Evolutionary conservation across 768 basidiomycete species (phyloP), one percentile per base, ranked within the genome.

Genomic region (Lentinula sp.): DNA sequence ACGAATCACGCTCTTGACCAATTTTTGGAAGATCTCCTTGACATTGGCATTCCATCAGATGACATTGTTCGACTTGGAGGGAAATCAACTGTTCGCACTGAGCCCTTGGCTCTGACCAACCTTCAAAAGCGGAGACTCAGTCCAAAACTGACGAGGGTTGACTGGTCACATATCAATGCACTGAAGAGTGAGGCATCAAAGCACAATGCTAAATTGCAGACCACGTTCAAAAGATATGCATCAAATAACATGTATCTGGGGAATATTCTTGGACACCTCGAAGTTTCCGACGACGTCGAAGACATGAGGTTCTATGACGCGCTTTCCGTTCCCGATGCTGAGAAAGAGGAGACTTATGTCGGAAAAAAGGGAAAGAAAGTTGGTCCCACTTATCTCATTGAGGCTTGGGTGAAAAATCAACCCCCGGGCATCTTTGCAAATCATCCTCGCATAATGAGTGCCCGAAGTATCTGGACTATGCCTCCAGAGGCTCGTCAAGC

Each of bases 1-100:
- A 90, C 88, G 1, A 90, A 90, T 61, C 88, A 90, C 49, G 88
- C 88, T 0, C 78, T 90, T 0, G 88, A 89, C 61, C 83, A 88
- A 55, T 85, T 90, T 59, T 75, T 90, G 3, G 80, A 83, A 31
- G 82, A 85, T 57, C 78, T 90, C 1, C 67, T 89, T 2, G 75
- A 78, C 21, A 84, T 84, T 31, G 86, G 85, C 0, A 87, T 90
- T 4, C 78, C 81, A 1, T 43, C 62, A 0, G 8, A 48, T 0
- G 73, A 69, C 34, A 81, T 90, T 53, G 81, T 88, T 40, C 80
- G 88, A 0, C 72, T 89, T 0, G 81, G 81, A 4, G 80, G 87
- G 9, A 87, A 88, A 63, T 78, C 80, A 0, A 84, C 80, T 2
- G 0, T 72, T 0, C 65, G 73, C 0, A 85, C 85, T 0, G 79